Conservation (phyloP, 2,329 filamentous ascomycete genomes). For the Alternaria incomplexa region DNA sequence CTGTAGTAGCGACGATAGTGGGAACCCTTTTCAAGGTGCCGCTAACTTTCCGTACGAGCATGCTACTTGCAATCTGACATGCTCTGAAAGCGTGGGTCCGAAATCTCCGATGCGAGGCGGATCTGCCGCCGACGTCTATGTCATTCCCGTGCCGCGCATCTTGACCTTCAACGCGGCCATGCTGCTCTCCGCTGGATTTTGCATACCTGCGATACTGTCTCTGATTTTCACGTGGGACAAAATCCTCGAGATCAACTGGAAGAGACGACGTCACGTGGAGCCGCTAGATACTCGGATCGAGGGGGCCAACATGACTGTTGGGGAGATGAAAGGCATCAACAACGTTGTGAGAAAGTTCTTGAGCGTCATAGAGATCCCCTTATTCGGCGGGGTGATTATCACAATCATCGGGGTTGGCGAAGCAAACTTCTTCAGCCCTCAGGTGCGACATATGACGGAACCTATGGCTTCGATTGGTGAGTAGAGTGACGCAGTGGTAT, state of each 20-base stretch:
- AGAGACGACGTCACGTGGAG: conserved; percentile 49
- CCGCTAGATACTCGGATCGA: conserved; percentile 53
- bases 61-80: conserved; percentile 56
- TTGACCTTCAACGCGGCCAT: conserved; percentile 66
- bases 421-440: conserved; percentile 66
- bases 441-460: conserved; percentile 66
- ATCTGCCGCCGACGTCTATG: conserved; percentile 66
- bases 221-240: conserved; percentile 68
- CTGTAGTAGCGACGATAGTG: conserved; percentile 53
- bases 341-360: conserved; percentile 45
- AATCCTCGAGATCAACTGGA: conserved; percentile 68
- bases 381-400: conserved; percentile 65
- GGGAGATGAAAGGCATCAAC: conserved; percentile 55
- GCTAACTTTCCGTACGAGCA: conserved; percentile 55
- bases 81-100: conserved; percentile 55
- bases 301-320: conserved; percentile 62
- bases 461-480: conserved; percentile 64
- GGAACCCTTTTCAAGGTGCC: conserved; percentile 47
- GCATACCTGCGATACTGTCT: conserved; percentile 68
- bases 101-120: conserved; percentile 62
- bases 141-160: conserved; percentile 63
- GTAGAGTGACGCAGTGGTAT: neutral
- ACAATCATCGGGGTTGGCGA: conserved; percentile 68
- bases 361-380: conserved; percentile 60
- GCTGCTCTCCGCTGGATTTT: conserved; percentile 68